Base-by-base conservation (phyloP, 352 stramenopile genomes). In the Pythium periplocum region DNA sequence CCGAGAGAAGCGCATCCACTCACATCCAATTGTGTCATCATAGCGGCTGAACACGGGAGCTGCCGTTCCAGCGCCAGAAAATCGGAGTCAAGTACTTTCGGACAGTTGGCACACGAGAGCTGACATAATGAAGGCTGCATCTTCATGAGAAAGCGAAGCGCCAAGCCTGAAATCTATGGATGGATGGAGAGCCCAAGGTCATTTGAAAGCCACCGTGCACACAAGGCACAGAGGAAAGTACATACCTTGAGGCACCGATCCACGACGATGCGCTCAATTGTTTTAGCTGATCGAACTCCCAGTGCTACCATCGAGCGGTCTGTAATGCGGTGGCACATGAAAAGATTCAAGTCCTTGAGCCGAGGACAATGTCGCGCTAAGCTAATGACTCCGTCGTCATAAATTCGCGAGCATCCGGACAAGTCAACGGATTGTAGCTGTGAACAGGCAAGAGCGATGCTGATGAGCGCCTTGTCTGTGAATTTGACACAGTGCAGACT, bases 311-410 rank as follows among this genome's bases (percentile, higher is more conserved):
- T 64, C 9, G 83, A 77, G 33, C 62, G 62, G 48, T 95, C 80
- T 4, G 87, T 91, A 48, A 96, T 57, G 1, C 77, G 67, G 46
- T 90, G 82, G 46, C 87, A 93, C 70, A 86, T 91, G 41, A 68
- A 79, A 42, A 96, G 53, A 59, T 96, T 78, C 11, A 97, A 55
- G 7, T 66, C 61, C 37, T 64, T 43, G 5, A 97, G 61, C 5
- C 54, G 50, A 0, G 35, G 41, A 48, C 78, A 87, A 51, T 85
- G 64, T n/a, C 41, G 53, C 1, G 71, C 78, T 6, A 97, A 58
- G 1, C 75, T 78, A 10, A 87, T 53, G 36, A 97, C 65, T 40
- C 81, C 81, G 4, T 87, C 79, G 53, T 96, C 89, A 37, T 71
- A 71, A 6, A 97, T 61, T 5, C 84, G 71, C 4, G 72, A 75